Percentiles rank a stretch among this genome's conserved stretches.
Evolutionary conservation across 1,139 yeast species (phyloP).

Genomic region (Scheffersomyces lignicola): DNA sequence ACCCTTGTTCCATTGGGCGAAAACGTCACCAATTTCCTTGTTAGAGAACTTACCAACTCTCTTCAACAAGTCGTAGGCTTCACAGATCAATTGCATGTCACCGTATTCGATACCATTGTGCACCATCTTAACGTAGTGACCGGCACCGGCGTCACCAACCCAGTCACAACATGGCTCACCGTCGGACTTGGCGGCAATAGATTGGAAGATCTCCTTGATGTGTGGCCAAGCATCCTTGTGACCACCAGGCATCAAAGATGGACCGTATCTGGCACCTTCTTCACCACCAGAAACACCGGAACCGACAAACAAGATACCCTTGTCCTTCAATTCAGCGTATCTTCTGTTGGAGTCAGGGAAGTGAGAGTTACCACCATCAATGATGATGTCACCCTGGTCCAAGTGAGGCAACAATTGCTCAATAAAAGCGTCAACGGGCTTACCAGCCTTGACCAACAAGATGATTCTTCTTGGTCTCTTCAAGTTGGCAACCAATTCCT

Average conservation of each 20-base stretch:
- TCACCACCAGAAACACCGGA: conserved; percentile 99
- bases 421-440: conserved; percentile 91
- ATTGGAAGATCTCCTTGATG: conserved; percentile 94
- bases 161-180: conserved; percentile 99
- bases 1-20: conserved; percentile 93
- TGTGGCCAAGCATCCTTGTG: conserved; percentile 98
- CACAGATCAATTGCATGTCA: conserved; percentile 99
- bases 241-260: conserved; percentile 99
- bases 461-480: conserved; percentile 97
- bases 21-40: conserved; percentile 93
- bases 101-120: conserved; percentile 99
- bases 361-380: conserved; percentile 99
- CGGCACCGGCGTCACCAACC: conserved; percentile 99
- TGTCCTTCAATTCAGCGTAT: conserved; percentile 78
- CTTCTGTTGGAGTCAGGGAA: conserved; percentile 99
- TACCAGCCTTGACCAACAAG: conserved; percentile 94
- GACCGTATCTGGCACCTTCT: conserved; percentile 99
- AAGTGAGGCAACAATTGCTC: conserved; percentile 84
- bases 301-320: conserved; percentile 93
- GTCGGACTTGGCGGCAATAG: conserved; percentile 92
- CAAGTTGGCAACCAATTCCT: conserved; percentile 83
- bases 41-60: conserved; percentile 88
- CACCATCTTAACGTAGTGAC: conserved; percentile 99
- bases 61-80: conserved; percentile 95
- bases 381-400: conserved; percentile 97